These are phyloP conservation scores for Teratosphaeria pseudoeucalypti DNA, from an alignment of 2,329 filamentous ascomycete species.

Conservation along the genomic window DNA sequence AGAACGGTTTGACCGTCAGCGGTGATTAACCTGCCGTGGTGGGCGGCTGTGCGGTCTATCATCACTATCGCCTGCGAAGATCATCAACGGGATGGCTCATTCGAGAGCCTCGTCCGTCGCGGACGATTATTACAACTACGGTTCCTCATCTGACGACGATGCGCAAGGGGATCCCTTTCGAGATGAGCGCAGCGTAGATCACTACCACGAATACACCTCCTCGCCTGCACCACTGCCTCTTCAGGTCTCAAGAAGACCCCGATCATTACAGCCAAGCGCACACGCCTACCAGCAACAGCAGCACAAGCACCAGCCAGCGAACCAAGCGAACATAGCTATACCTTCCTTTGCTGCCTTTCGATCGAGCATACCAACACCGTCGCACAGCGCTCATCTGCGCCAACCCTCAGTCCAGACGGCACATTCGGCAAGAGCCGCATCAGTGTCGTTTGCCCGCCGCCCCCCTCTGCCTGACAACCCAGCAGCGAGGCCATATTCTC, in stretches of 20 bases:
- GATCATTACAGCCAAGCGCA: background rate
- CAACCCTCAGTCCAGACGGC: conserved; percentile 31
- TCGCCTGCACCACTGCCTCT: background rate
- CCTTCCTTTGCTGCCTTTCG: conserved; percentile 35
- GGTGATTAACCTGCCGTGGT: background rate
- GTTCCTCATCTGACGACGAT: background rate
- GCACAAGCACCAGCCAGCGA: conserved; percentile 19
- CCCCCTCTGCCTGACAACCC: conserved; percentile 26
- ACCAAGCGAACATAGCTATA: conserved; percentile 29
- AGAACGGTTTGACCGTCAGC: background rate
- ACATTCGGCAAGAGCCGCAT: conserved; percentile 36
- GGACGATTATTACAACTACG: conserved; percentile 6
- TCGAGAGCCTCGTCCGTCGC: conserved; percentile 2
- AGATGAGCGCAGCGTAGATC: background rate
- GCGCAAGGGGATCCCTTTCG: background rate
- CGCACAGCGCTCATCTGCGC: conserved; percentile 12
- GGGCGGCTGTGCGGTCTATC: background rate
- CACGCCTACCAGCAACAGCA: conserved; percentile 2
- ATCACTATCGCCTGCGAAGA: background rate
- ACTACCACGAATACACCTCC: background rate
- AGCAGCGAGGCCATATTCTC: conserved; percentile 20
- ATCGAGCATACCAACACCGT: conserved; percentile 31
- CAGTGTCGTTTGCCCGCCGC: conserved; percentile 32
- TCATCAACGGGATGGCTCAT: background rate
- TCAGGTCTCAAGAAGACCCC: background rate